A percentile compares a stretch with the other conserved stretches of the same genome.
These are phyloP conservation scores for Pleodorina starrii DNA, from an alignment of 139 green algal species.

Conservation along the genomic window DNA sequence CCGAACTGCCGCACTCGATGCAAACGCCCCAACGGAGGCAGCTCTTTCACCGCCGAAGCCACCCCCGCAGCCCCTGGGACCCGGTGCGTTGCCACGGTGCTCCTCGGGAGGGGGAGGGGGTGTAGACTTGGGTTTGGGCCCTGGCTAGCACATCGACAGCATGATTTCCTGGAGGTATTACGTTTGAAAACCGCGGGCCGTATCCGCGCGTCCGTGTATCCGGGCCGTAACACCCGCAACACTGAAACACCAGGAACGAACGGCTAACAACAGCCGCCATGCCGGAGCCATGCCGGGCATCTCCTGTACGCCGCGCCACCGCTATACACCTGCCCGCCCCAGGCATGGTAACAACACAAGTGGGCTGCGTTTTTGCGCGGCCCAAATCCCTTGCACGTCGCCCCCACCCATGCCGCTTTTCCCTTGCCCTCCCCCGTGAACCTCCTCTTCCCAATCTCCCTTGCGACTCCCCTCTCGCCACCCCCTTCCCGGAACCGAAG, in stretches of 20 bases:
- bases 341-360: too few species aligned
- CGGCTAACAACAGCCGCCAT: too few species aligned
- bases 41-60: not conserved
- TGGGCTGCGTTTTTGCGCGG: not conserved
- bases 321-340: too few species aligned
- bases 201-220: not conserved
- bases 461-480: too few species aligned
- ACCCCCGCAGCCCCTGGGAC: not conserved
- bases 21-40: not conserved
- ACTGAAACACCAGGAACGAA: too few species aligned
- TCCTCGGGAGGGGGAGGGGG: not conserved
- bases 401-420: not conserved
- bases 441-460: not conserved
- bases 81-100: not conserved
- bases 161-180: not conserved
- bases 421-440: not conserved
- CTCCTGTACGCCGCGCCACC: too few species aligned
- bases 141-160: not conserved
- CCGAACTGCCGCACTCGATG: not conserved
- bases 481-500: too few species aligned
- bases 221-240: not conserved
- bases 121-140: not conserved
- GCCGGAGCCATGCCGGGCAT: too few species aligned
- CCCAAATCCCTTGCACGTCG: not conserved
- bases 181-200: not conserved